These are phyloP conservation scores for Euclidium syriacum DNA, from an alignment of 345 rosid genomes.

Conservation along the genomic window DNA sequence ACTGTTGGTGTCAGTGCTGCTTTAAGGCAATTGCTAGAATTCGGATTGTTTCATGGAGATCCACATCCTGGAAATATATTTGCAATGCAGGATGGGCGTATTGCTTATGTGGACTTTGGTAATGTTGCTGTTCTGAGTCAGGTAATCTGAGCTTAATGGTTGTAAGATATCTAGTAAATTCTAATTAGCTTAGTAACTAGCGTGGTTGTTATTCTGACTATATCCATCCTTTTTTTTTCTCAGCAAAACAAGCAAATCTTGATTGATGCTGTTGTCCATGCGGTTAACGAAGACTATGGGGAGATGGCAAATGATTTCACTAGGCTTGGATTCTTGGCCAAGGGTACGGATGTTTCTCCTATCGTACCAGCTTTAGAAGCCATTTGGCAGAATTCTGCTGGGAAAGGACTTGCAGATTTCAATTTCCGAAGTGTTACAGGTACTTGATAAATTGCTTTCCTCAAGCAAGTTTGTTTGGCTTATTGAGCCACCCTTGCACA, in stretches of 20 bases:
- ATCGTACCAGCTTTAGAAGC: conserved; percentile 96
- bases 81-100: conserved; percentile 96
- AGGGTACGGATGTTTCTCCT: conserved; percentile 92
- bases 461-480: neutral
- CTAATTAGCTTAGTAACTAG: neutral
- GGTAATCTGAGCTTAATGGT: conserved; percentile 38
- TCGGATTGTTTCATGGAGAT: conserved; percentile 96
- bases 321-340: conserved; percentile 96
- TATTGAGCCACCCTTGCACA: neutral
- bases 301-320: conserved; percentile 99
- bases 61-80: conserved; percentile 99
- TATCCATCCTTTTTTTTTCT: conserved; percentile 30
- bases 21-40: conserved; percentile 81
- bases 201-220: neutral
- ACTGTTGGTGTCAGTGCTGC: conserved; percentile 99
- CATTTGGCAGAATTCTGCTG: conserved; percentile 95
- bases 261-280: conserved; percentile 98
- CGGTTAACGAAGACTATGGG: conserved; percentile 92
- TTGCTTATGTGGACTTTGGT: conserved; percentile 98
- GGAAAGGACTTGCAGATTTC: conserved; percentile 90
- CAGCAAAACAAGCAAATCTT: conserved; percentile 98
- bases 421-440: conserved; percentile 95
- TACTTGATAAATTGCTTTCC: conserved; percentile 17
- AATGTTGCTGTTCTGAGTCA: conserved; percentile 98
- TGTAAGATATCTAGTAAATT: neutral